Percentiles rank a stretch among this genome's conserved stretches.
phyloP scores from a whole-genome alignment of 225 moss, liverwort and hornwort genomes.

The Lunularia cruciata region DNA sequence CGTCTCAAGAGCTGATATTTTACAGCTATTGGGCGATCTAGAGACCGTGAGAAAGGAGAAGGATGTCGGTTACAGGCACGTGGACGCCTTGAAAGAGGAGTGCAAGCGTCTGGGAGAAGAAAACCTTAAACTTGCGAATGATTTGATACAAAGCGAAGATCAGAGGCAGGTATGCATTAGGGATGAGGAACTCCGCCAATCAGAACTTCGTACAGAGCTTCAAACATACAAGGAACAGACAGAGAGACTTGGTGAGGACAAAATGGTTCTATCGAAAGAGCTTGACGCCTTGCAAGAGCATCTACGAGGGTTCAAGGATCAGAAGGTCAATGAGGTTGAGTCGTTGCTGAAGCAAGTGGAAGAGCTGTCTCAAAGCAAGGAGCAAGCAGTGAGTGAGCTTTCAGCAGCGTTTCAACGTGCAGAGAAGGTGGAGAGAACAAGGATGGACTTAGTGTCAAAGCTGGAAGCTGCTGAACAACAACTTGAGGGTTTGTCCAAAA shows the following conservation, averaged over 20 bases:
- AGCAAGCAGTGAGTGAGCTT: constrained; percentile 31
- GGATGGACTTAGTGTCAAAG: constrained; percentile 26
- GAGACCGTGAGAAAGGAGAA: constrained; percentile 25
- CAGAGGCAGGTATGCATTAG: constrained; percentile 22
- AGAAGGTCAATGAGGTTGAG: constrained; percentile 28
- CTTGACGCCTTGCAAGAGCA: constrained; percentile 26
- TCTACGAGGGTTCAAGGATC: constrained; percentile 15
- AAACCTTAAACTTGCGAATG: constrained; percentile 21
- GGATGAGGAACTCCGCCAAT: constrained; percentile 8
- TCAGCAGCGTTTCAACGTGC: constrained; percentile 24
- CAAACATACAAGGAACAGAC: constrained; percentile 41
- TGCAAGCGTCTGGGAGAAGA: constrained; percentile 26
- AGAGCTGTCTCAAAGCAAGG: constrained; percentile 25
- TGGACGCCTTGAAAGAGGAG: constrained; percentile 27
- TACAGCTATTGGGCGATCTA: constrained; percentile 23
- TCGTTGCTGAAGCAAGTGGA: constrained; percentile 29
- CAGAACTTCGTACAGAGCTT: constrained; percentile 27
- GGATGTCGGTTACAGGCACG: not conserved
- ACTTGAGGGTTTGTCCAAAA: constrained; percentile 9
- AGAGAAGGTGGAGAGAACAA: constrained; percentile 25
- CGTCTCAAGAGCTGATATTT: constrained; percentile 9
- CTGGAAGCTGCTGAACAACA: constrained; percentile 23
- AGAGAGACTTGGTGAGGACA: constrained; percentile 38
- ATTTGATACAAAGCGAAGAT: constrained; percentile 22
- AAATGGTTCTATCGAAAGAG: constrained; percentile 27